These are phyloP conservation scores for Xylaria sp. DNA, from an alignment of 2,329 filamentous ascomycete species.

Conservation along the genomic window DNA sequence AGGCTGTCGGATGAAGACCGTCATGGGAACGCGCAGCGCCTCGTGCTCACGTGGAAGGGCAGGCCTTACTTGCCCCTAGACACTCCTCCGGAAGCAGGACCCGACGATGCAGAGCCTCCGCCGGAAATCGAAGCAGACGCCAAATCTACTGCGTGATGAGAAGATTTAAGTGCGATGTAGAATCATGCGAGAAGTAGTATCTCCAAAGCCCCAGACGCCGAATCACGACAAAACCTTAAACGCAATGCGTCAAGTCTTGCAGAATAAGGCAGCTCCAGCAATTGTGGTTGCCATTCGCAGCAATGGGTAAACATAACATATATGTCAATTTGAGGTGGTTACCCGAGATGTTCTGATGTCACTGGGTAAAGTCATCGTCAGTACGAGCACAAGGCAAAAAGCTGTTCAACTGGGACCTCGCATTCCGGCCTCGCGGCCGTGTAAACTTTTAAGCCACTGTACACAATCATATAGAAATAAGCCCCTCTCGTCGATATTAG, in stretches of 20 bases:
- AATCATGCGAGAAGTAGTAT: background rate
- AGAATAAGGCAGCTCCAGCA: background rate
- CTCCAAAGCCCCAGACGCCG: background rate
- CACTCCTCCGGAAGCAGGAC: background rate
- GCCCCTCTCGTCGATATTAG: background rate
- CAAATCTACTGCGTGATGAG: background rate
- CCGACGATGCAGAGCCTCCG: background rate
- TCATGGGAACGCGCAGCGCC: constrained; percentile 49
- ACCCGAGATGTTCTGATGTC: too few relatives aligned
- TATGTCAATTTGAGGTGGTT: background rate
- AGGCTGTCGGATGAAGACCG: constrained; percentile 29
- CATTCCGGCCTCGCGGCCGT: background rate
- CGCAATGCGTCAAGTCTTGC: background rate
- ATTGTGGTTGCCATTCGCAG: background rate
- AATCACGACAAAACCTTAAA: background rate
- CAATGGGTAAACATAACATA: background rate
- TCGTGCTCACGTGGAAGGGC: constrained; percentile 65
- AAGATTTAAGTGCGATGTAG: background rate
- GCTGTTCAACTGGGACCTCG: background rate
- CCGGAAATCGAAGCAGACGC: background rate
- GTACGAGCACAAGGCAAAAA: background rate
- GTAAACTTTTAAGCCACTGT: background rate
- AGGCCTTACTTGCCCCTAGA: constrained; percentile 41
- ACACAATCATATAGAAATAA: background rate
- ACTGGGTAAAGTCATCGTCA: too few relatives aligned